Base-by-base conservation (phyloP, 768 basidiomycete species). In the Cantharellus cinnabarinus region DNA sequence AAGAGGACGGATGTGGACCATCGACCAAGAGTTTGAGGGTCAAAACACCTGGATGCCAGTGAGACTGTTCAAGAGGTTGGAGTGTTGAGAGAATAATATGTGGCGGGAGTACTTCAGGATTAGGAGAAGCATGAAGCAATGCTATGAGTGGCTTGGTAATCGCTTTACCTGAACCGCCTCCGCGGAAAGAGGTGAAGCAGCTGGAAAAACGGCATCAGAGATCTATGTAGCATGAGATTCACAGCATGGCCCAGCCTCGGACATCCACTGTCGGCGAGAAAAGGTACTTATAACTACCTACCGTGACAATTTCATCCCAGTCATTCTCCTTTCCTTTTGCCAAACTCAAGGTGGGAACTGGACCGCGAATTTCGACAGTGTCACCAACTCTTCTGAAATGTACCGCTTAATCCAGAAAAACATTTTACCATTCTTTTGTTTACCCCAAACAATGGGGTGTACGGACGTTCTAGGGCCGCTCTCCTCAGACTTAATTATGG, bases 281-380 rank as follows among this genome's bases (percentile, higher is more conserved):
- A 54, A 54, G 35, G 52, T 37, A 54, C 14, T 37, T 7, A n/a
- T n/a, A 37, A 37, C 14, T 7, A 37, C 52, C 35, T 66, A 82
- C 88, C 83, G 90, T 79, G 14, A 90, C 71, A 55, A 90, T 69
- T 61, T 90, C 82, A 65, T 90, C 88, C 83, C n/a, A n/a, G n/a
- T n/a, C n/a, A n/a, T n/a, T n/a, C n/a, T n/a, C n/a, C n/a, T n/a
- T n/a, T n/a, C n/a, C n/a, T n/a, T n/a, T n/a, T n/a, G 20, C 20
- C 20, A 29, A 29, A 29, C 20, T 29, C 20, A 29, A 29, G 20
- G 20, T 29, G 20, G 20, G 20, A 29, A 29, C 20, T 29, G 20
- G 20, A 29, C 20, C 20, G 20, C 20, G 20, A 29, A 29, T 29
- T 29, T 29, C 1, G 20, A 29, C 20, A 29, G 20, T 29, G 20